phyloP scores from a whole-genome alignment of 306 rosid genomes.

The Pyrus communis region DNA sequence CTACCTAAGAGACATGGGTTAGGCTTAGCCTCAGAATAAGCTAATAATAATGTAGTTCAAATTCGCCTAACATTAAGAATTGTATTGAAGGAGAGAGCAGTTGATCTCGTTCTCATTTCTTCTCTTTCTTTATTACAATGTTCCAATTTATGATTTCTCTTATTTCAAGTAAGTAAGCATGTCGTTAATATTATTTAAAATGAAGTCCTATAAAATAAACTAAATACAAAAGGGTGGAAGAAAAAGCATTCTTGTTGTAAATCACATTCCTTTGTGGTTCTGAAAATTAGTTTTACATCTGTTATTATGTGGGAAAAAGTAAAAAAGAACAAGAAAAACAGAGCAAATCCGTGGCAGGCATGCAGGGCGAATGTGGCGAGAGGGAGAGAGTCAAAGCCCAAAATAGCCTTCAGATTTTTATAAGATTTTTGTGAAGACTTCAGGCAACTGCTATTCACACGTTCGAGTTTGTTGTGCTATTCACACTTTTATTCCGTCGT shows the following conservation, averaged over 20 bases:
- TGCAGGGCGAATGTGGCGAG: background rate
- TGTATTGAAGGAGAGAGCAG: too few species aligned
- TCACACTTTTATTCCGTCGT: background rate
- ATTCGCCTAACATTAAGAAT: too few species aligned
- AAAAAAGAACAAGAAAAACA: background rate
- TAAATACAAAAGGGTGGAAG: background rate
- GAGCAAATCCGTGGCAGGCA: background rate
- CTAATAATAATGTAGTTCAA: accelerated
- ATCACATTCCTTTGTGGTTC: background rate
- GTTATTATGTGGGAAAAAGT: background rate
- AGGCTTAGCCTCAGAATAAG: too few species aligned
- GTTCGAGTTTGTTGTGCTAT: too few species aligned
- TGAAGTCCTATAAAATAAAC: background rate
- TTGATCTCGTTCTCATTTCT: too few species aligned
- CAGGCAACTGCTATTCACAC: too few species aligned
- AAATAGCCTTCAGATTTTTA: background rate
- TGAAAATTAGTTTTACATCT: background rate
- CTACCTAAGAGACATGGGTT: too few species aligned
- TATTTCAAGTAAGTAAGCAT: too few species aligned
- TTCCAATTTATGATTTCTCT: too few species aligned
- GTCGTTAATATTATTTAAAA: background rate
- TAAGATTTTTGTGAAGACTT: background rate
- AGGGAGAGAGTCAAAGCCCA: background rate
- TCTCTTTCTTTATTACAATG: too few species aligned
- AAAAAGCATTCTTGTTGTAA: background rate